A percentile compares a stretch with the other conserved stretches of the same genome.
These are phyloP conservation scores for Pilasporangium apinafurcum DNA, from an alignment of 352 stramenopile genomes.

Conservation along the genomic window DNA sequence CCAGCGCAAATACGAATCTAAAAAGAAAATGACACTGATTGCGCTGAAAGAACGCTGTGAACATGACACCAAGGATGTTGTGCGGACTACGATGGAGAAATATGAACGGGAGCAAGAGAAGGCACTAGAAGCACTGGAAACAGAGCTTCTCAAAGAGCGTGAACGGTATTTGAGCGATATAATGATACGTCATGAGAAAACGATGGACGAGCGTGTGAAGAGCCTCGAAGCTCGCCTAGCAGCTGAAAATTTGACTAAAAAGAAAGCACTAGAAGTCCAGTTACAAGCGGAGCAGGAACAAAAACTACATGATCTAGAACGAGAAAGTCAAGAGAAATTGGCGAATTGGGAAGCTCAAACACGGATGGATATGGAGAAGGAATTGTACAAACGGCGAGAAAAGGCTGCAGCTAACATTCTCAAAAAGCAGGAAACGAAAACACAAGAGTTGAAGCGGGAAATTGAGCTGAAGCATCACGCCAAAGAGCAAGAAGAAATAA, in stretches of 20 bases:
- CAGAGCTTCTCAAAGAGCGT: constrained; percentile 20
- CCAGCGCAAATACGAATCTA: constrained; percentile 57
- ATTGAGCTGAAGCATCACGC: constrained; percentile 23
- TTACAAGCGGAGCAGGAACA: constrained; percentile 25
- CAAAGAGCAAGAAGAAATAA: constrained; percentile 37
- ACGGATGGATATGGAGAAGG: constrained; percentile 33
- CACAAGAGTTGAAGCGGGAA: constrained; percentile 28
- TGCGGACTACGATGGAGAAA: constrained; percentile 33
- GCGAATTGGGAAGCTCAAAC: constrained; percentile 37
- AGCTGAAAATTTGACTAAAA: constrained; percentile 26
- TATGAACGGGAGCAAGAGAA: constrained; percentile 35
- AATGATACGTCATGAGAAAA: constrained; percentile 23
- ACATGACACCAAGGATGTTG: constrained; percentile 34
- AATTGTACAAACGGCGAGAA: constrained; percentile 34
- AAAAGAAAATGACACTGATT: constrained; percentile 46
- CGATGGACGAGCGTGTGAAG: constrained; percentile 26
- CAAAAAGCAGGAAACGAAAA: constrained; percentile 37
- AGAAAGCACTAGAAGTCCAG: constrained; percentile 19
- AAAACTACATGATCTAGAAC: constrained; percentile 20
- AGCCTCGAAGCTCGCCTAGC: constrained; percentile 28
- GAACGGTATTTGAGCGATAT: constrained; percentile 25
- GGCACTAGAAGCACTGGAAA: constrained; percentile 16
- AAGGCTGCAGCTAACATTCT: constrained; percentile 21
- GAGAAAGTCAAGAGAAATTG: constrained; percentile 16
- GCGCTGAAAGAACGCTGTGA: constrained; percentile 41